phyloP scores from a whole-genome alignment of 1,139 yeast genomes.

The Kodamaea derodonti region DNA sequence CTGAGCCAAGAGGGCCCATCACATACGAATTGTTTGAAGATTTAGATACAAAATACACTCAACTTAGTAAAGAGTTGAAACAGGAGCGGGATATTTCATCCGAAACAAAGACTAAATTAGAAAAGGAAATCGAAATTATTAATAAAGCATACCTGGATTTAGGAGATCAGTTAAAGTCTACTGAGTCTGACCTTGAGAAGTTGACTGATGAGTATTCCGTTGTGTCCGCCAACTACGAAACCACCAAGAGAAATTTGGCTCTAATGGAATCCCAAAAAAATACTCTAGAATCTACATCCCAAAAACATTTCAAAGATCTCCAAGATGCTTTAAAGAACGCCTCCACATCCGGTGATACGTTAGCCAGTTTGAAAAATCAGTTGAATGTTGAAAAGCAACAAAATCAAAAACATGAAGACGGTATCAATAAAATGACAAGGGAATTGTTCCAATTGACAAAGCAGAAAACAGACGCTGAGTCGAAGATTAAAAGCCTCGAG shows the following conservation, averaged over 20 bases:
- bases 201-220: conserved; percentile 16
- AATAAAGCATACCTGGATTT: conserved; percentile 22
- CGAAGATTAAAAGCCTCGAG: conserved; percentile 35
- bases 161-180: conserved; percentile 29
- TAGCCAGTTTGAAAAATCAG: conserved; percentile 21
- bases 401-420: conserved; percentile 75
- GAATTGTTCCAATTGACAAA: conserved; percentile 68
- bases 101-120: conserved; percentile 19
- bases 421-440: conserved; percentile 85
- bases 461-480: conserved; percentile 53
- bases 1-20: conserved; percentile 64
- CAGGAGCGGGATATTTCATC: conserved; percentile 23
- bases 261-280: conserved; percentile 8
- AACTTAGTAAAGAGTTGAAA: conserved; percentile 22
- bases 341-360: conserved; percentile 19
- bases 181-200: conserved; percentile 30
- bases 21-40: conserved; percentile 71
- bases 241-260: conserved; percentile 10
- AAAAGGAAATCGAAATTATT: conserved; percentile 24
- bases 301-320: conserved; percentile 26
- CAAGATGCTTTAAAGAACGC: conserved; percentile 25
- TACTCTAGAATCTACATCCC: conserved; percentile 25
- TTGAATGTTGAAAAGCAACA: conserved; percentile 33
- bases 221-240: conserved; percentile 6
- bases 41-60: conserved; percentile 40